Evolutionary conservation across 257 asterid species (phyloP).

Genomic region (Lycium barbarum): DNA sequence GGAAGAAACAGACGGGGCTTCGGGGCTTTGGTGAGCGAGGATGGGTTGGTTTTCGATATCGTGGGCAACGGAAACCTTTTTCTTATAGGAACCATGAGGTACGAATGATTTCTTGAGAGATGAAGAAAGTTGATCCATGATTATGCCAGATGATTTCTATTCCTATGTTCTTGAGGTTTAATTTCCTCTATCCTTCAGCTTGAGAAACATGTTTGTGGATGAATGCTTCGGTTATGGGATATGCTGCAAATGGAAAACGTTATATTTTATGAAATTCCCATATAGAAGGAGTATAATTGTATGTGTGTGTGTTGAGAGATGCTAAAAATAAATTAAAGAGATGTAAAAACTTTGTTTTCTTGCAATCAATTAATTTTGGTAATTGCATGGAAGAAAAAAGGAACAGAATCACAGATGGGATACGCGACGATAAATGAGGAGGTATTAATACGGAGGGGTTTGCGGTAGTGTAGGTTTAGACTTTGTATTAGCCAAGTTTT

Average conservation of each 20-base stretch:
- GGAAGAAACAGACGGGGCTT: conserved; percentile 30
- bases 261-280: not conserved
- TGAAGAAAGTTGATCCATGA: conserved; percentile 55
- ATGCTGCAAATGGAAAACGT: not conserved
- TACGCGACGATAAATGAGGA: not conserved
- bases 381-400: not conserved
- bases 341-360: not conserved
- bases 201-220: not conserved
- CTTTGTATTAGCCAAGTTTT: not conserved
- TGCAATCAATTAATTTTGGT: not conserved
- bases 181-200: not conserved
- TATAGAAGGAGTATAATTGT: not conserved
- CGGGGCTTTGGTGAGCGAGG: conserved; percentile 44
- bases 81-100: conserved; percentile 46
- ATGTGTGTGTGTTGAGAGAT: not conserved
- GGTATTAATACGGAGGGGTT: not conserved
- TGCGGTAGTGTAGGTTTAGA: not conserved
- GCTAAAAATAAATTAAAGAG: not conserved
- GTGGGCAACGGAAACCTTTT: conserved; percentile 44
- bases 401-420: not conserved
- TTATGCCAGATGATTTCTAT: not conserved
- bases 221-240: conserved; percentile 13
- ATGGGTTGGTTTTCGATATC: conserved; percentile 61
- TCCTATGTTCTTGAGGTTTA: not conserved
- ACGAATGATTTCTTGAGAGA: conserved; percentile 60